Evolutionary conservation across 2,329 filamentous ascomycete species (phyloP).

Genomic region (Pseudogymnoascus sp.): DNA sequence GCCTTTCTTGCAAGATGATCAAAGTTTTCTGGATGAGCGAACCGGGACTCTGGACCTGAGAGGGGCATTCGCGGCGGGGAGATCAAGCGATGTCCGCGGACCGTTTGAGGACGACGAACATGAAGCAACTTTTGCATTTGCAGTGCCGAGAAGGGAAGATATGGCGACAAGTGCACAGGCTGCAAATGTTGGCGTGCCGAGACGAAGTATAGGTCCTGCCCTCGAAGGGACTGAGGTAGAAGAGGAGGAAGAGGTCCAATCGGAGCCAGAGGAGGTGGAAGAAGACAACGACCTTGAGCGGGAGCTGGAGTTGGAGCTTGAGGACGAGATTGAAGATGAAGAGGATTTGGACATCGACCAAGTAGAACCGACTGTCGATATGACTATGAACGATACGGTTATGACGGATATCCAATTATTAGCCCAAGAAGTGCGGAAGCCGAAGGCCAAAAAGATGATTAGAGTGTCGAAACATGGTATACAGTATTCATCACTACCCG

Average conservation of each 20-base stretch:
- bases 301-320: conserved; percentile 20
- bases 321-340: conserved; percentile 22
- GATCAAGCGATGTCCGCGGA: conserved; percentile 24
- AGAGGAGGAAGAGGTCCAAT: conserved; percentile 11
- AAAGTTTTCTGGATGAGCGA: conserved; percentile 5
- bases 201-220: neutral
- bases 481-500: conserved; percentile 66
- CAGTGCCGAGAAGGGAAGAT: conserved; percentile 23
- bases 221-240: conserved; percentile 13
- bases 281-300: conserved; percentile 21
- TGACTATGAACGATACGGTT: conserved; percentile 17
- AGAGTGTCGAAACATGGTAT: conserved; percentile 61
- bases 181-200: neutral
- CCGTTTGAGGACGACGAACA: conserved; percentile 24
- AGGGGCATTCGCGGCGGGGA: conserved; percentile 17
- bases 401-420: conserved; percentile 8
- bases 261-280: conserved; percentile 14
- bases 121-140: conserved; percentile 26
- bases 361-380: conserved; percentile 6
- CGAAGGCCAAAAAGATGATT: conserved; percentile 41
- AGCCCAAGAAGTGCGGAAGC: conserved; percentile 14
- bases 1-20: neutral
- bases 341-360: conserved; percentile 15
- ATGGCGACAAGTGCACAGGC: neutral
- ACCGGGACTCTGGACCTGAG: conserved; percentile 17